phyloP scores from a whole-genome alignment of 805 yeast genomes.

The Kregervanrija pseudodelftensis region DNA sequence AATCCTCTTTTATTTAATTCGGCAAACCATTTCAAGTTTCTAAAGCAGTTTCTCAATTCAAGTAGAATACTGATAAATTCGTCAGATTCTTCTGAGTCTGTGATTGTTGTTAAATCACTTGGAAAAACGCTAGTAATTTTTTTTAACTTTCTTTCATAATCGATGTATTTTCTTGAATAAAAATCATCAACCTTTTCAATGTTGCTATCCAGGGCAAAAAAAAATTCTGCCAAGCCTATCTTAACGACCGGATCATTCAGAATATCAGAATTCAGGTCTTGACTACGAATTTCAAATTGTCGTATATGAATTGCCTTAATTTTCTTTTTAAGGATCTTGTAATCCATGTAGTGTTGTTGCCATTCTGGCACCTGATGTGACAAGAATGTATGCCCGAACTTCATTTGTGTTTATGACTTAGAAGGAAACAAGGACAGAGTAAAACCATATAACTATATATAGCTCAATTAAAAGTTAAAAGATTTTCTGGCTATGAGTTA shows the following conservation, averaged over 20 bases:
- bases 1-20: conserved; percentile 89
- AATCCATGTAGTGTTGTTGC: conserved; percentile 76
- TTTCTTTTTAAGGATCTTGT: conserved; percentile 73
- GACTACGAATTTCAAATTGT: conserved; percentile 28
- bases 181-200: conserved; percentile 77
- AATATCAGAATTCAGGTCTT: conserved; percentile 24
- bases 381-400: conserved; percentile 72
- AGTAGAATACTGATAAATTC: conserved; percentile 62
- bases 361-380: conserved; percentile 94
- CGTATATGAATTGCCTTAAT: conserved; percentile 55
- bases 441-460: no score
- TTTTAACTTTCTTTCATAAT: conserved; percentile 64
- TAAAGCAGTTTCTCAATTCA: conserved; percentile 65
- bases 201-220: conserved; percentile 71
- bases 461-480: background rate
- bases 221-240: conserved; percentile 54
- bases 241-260: conserved; percentile 37
- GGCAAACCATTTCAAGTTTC: conserved; percentile 90
- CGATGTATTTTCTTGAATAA: conserved; percentile 64
- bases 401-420: conserved; percentile 35
- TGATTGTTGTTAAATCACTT: conserved; percentile 6
- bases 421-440: no score
- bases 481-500: background rate
- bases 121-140: conserved; percentile 36
- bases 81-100: conserved; percentile 48